Conservation (phyloP, 805 yeast genomes). For the Teunomyces tritomae region DNA sequence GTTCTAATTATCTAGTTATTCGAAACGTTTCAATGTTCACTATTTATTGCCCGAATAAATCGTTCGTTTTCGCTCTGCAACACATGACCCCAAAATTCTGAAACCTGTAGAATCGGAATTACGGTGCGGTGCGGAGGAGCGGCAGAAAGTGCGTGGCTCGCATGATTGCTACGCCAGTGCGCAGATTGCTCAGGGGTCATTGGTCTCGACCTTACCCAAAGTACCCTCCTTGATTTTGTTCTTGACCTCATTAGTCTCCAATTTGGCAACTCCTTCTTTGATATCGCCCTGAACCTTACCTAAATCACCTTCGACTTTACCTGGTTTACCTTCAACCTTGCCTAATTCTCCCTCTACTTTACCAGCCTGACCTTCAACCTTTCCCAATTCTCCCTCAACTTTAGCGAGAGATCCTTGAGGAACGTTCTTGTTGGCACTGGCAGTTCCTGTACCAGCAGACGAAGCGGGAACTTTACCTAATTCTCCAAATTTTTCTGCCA, state of each 20-base stretch:
- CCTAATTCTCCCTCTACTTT: slow-evolving; percentile 3
- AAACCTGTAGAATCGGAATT: background rate
- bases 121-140: background rate
- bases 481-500: slow-evolving; percentile 9
- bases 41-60: background rate
- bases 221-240: background rate
- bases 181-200: background rate
- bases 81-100: background rate
- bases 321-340: slow-evolving; percentile 1
- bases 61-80: background rate
- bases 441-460: slow-evolving; percentile 2
- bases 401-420: background rate
- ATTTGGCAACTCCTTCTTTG: slow-evolving; percentile 5
- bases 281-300: slow-evolving; percentile 6
- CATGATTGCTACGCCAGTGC: too few relatives aligned
- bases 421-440: slow-evolving; percentile 4
- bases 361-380: slow-evolving; percentile 6
- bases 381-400: slow-evolving; percentile 1
- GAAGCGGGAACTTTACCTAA: slow-evolving; percentile 6
- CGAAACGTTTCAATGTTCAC: background rate
- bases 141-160: background rate
- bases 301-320: background rate
- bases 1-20: background rate
- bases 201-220: slow-evolving; percentile 3
- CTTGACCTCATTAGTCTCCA: background rate